phyloP scores from a whole-genome alignment of 345 rosid species.

The Combretum micranthum region DNA sequence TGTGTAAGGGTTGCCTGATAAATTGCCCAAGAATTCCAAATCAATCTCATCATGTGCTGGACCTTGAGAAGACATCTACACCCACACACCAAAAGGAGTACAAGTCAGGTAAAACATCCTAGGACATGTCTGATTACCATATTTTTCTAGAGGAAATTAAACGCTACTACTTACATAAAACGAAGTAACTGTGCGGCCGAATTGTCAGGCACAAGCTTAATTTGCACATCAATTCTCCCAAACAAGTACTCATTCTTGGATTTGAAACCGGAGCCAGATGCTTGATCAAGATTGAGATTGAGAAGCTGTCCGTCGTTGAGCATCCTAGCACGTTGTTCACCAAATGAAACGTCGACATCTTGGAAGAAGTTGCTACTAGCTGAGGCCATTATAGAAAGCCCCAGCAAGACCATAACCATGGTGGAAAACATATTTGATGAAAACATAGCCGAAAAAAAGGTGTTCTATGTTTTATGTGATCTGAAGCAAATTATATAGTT shows the following conservation, averaged over 20 bases:
- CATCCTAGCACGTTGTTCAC: constrained; percentile 41
- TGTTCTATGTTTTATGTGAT: too few relatives aligned
- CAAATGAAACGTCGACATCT: constrained; percentile 47
- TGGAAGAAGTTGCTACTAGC: constrained; percentile 31
- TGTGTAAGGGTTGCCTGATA: constrained; percentile 47
- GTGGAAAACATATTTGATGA: background rate
- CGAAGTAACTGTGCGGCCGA: constrained; percentile 49
- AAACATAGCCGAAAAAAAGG: background rate
- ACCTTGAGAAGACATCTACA: constrained; percentile 50
- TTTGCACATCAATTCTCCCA: constrained; percentile 40
- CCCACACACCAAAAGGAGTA: background rate
- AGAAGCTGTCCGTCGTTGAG: constrained; percentile 48
- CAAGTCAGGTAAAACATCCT: background rate
- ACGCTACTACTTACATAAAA: constrained; percentile 26
- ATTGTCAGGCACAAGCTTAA: constrained; percentile 48
- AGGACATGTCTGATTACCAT: background rate
- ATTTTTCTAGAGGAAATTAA: background rate
- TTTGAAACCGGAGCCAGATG: constrained; percentile 53
- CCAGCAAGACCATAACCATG: background rate
- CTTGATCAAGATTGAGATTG: constrained; percentile 36
- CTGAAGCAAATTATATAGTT: too few relatives aligned
- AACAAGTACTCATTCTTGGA: constrained; percentile 43
- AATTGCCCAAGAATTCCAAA: constrained; percentile 64
- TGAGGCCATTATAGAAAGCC: background rate
- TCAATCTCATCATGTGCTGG: constrained; percentile 57